Conservation (phyloP, 441 rosid genomes). For the Euphorbia schlechtendalii region DNA sequence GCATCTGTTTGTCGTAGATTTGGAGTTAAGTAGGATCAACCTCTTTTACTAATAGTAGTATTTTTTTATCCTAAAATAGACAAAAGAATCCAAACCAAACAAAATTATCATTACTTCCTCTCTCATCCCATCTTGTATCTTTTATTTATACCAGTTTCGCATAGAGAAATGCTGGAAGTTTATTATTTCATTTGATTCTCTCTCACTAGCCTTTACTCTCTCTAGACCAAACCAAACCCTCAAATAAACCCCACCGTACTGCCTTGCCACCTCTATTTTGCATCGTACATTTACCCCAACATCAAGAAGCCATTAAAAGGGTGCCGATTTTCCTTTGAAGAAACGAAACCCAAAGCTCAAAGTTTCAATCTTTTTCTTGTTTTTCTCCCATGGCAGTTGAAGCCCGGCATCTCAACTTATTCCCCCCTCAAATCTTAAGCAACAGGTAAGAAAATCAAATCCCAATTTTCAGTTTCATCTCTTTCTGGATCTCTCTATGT, state of each 20-base stretch:
- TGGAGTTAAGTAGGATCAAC: conserved; percentile 18
- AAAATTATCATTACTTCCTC: conserved; percentile 4
- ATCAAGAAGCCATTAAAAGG: background rate
- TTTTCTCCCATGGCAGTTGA: conserved; percentile 57
- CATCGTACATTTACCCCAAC: conserved; percentile 16
- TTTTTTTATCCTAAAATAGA: conserved; percentile 24
- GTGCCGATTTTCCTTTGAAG: background rate
- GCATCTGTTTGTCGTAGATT: conserved; percentile 6
- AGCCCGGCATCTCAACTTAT: conserved; percentile 54
- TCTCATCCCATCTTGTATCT: conserved; percentile 10
- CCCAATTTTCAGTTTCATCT: no score
- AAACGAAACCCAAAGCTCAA: background rate
- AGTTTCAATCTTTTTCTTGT: background rate
- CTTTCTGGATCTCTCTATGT: background rate
- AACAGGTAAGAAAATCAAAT: conserved; percentile 30
- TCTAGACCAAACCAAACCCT: conserved; percentile 31
- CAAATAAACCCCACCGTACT: conserved; percentile 39
- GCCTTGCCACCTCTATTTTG: conserved; percentile 24
- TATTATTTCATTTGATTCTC: conserved; percentile 19
- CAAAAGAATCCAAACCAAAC: conserved; percentile 26
- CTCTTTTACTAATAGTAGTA: no score
- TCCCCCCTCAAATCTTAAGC: conserved; percentile 42
- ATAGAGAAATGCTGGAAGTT: no score
- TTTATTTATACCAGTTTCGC: background rate
- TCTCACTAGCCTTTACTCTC: conserved; percentile 14